Conservation (phyloP, 805 yeast species). For the Schwanniomyces occidentalis region DNA sequence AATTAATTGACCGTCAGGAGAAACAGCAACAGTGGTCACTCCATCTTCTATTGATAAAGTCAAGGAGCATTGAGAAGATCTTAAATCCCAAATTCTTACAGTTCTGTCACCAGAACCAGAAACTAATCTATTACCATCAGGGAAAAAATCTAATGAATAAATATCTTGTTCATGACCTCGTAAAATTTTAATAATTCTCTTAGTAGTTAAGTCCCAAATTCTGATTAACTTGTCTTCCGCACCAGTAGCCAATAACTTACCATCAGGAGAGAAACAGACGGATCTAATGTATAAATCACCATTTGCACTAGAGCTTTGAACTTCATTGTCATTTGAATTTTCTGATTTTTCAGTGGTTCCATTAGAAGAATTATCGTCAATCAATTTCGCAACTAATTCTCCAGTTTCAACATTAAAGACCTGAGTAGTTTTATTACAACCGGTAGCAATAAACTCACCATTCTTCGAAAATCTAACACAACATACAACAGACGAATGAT, state of each 20-base stretch:
- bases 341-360: slow-evolving; percentile 41
- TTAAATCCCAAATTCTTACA: slow-evolving; percentile 94
- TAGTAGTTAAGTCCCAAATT: slow-evolving; percentile 90
- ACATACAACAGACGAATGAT: slow-evolving; percentile 93
- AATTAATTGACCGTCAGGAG: slow-evolving; percentile 90
- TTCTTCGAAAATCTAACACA: slow-evolving; percentile 91
- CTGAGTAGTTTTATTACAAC: slow-evolving; percentile 94
- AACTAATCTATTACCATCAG: slow-evolving; percentile 89
- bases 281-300: slow-evolving; percentile 92
- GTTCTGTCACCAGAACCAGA: slow-evolving; percentile 97
- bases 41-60: slow-evolving; percentile 95
- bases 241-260: slow-evolving; percentile 89
- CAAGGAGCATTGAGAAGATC: slow-evolving; percentile 83
- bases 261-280: slow-evolving; percentile 94
- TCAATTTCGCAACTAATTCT: slow-evolving; percentile 78
- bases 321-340: slow-evolving; percentile 32
- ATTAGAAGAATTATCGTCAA: slow-evolving; percentile 62
- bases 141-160: slow-evolving; percentile 91
- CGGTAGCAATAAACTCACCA: slow-evolving; percentile 93
- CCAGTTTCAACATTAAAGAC: slow-evolving; percentile 93
- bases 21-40: slow-evolving; percentile 95
- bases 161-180: slow-evolving; percentile 98
- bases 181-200: slow-evolving; percentile 81
- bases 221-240: slow-evolving; percentile 89
- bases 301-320: slow-evolving; percentile 48